These are phyloP conservation scores for Calonectria hawksworthii DNA, from an alignment of 2,329 filamentous ascomycete genomes.

Conservation along the genomic window DNA sequence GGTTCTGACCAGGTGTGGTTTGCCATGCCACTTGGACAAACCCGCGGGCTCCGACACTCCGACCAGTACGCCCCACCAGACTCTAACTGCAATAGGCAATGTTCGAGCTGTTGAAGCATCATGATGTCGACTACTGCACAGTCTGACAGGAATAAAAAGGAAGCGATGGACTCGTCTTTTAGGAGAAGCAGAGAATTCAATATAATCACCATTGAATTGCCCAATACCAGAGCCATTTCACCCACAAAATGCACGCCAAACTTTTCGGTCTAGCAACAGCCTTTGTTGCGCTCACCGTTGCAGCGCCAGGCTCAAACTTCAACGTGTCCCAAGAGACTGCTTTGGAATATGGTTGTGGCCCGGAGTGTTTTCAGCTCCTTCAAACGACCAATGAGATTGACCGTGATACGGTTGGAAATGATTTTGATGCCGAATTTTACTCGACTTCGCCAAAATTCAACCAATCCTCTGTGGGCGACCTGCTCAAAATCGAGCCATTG, in stretches of 20 bases:
- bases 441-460: not conserved
- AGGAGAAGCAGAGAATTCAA: not conserved
- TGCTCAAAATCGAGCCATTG: not conserved
- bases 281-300: not conserved
- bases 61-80: not conserved
- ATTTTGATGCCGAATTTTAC: not conserved
- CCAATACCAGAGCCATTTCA: not conserved
- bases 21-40: not conserved
- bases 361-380: not conserved
- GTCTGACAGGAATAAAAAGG: not conserved
- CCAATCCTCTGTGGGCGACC: not conserved
- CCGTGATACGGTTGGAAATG: not conserved
- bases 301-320: not conserved
- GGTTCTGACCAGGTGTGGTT: not conserved
- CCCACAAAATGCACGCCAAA: not conserved
- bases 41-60: not conserved
- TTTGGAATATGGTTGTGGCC: not conserved
- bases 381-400: not conserved
- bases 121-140: not conserved
- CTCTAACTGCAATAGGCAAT: not conserved
- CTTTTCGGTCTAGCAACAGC: not conserved
- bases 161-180: not conserved
- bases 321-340: not conserved
- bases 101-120: not conserved
- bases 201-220: not conserved